phyloP scores from a whole-genome alignment of 2,329 filamentous ascomycete genomes.

The Alternaria viburni region DNA sequence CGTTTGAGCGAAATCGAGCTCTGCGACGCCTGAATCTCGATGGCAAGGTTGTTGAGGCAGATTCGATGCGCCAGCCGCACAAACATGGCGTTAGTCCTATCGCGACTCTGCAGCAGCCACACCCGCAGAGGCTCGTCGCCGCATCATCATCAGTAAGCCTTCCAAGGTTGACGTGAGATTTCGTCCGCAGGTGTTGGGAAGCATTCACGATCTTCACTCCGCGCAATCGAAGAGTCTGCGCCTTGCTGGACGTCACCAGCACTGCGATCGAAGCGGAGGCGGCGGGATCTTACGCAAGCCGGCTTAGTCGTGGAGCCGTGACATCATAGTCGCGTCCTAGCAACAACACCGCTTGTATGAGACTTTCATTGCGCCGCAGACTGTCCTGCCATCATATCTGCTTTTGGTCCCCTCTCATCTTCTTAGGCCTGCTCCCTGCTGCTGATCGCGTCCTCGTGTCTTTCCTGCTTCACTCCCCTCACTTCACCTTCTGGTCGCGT shows the following conservation, averaged over 20 bases:
- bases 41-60: neutral
- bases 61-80: neutral
- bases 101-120: constrained; percentile 5
- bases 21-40: neutral
- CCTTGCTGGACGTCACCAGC: constrained; percentile 14
- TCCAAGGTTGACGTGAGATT: neutral
- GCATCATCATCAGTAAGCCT: constrained; percentile 1
- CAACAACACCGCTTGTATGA: constrained; percentile 11
- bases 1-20: neutral
- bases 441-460: neutral
- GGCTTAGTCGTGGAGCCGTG: constrained; percentile 9
- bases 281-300: constrained; percentile 15
- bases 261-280: constrained; percentile 2
- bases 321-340: constrained; percentile 18
- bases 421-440: neutral
- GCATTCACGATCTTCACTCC: neutral
- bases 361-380: constrained; percentile 6
- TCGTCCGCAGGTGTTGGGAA: neutral
- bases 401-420: constrained; percentile 4
- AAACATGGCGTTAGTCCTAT: constrained; percentile 1
- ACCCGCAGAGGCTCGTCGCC: neutral
- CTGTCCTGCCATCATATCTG: constrained; percentile 3
- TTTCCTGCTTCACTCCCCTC: constrained; percentile 1
- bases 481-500: constrained; percentile 4
- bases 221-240: constrained; percentile 1